These are phyloP conservation scores for Xylariaceae sp. DNA, from an alignment of 2,329 filamentous ascomycete genomes.

Conservation along the genomic window DNA sequence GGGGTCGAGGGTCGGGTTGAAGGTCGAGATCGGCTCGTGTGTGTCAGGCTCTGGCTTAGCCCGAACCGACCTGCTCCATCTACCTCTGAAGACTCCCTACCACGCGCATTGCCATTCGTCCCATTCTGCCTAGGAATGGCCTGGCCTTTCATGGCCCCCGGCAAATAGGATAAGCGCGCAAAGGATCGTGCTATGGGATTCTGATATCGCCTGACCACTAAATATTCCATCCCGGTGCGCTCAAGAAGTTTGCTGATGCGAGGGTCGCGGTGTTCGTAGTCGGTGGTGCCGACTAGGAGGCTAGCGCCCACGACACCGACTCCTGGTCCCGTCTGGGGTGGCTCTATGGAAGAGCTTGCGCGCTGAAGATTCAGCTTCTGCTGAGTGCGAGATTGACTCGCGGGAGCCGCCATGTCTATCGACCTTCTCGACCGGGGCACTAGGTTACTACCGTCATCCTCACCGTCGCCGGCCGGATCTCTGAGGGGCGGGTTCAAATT, in stretches of 20 bases:
- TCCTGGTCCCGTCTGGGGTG: slow-evolving; percentile 42
- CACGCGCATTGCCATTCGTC: slow-evolving; percentile 32
- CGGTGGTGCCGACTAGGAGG: slow-evolving; percentile 46
- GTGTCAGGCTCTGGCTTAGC: slow-evolving; percentile 38
- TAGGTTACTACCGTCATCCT: slow-evolving; percentile 41
- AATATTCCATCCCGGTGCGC: slow-evolving; percentile 65
- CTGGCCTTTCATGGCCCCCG: slow-evolving; percentile 45
- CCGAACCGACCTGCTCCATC: slow-evolving; percentile 30
- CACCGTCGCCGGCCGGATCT: slow-evolving; percentile 32
- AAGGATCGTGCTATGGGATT: slow-evolving; percentile 64
- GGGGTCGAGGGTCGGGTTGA: slow-evolving; percentile 22
- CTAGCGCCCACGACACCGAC: slow-evolving; percentile 39
- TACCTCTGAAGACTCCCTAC: slow-evolving; percentile 25
- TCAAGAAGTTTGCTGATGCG: slow-evolving; percentile 61
- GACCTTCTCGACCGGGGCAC: slow-evolving; percentile 40
- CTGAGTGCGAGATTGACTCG: slow-evolving; percentile 61
- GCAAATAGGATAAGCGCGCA: slow-evolving; percentile 46
- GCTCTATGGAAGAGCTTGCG: slow-evolving; percentile 66
- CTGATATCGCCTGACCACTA: slow-evolving; percentile 66
- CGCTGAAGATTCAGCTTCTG: slow-evolving; percentile 71
- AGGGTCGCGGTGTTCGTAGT: slow-evolving; percentile 57
- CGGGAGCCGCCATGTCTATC: slow-evolving; percentile 37
- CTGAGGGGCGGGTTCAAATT: slow-evolving; percentile 32
- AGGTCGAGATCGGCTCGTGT: slow-evolving; percentile 29
- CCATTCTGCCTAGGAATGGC: slow-evolving; percentile 40